Evolutionary conservation across 441 rosid genomes (phyloP).

Genomic region (Eruca vesicaria): DNA sequence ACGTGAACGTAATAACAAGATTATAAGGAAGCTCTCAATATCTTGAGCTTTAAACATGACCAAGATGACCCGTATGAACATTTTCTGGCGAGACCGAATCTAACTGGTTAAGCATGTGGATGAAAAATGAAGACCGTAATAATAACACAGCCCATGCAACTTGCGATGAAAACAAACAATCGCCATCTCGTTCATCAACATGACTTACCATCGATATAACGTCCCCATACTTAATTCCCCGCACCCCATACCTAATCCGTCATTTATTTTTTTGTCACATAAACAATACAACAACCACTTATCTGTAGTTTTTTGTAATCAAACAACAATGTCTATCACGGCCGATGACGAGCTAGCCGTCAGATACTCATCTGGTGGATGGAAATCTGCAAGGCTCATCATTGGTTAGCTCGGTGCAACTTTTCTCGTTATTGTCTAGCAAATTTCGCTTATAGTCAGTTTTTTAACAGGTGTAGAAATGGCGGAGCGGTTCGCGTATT

Average conservation of each 20-base stretch:
- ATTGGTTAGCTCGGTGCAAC: conserved; percentile 11
- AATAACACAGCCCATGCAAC: background rate
- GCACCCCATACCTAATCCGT: background rate
- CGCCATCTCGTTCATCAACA: background rate
- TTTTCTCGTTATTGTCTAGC: background rate
- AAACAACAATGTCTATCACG: background rate
- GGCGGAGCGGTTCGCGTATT: conserved; percentile 64
- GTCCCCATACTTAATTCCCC: background rate
- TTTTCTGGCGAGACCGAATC: background rate
- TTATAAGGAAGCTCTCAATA: too few relatives aligned
- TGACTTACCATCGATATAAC: background rate
- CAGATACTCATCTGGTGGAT: conserved; percentile 24
- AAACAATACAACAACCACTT: background rate
- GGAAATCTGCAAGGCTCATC: conserved; percentile 62
- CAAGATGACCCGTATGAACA: background rate
- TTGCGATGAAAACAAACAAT: background rate
- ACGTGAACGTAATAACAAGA: too few relatives aligned
- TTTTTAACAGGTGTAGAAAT: conserved; percentile 47
- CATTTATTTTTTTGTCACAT: background rate
- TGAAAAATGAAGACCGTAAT: background rate
- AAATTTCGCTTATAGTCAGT: background rate
- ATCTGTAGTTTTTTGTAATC: background rate
- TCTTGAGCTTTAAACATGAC: background rate
- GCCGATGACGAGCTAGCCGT: background rate
- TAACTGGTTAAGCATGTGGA: too few relatives aligned